Percentiles rank a stretch among this genome's conserved stretches.
Evolutionary conservation across 805 yeast genomes (phyloP).

Genomic region (Yarrowia osloensis): DNA sequence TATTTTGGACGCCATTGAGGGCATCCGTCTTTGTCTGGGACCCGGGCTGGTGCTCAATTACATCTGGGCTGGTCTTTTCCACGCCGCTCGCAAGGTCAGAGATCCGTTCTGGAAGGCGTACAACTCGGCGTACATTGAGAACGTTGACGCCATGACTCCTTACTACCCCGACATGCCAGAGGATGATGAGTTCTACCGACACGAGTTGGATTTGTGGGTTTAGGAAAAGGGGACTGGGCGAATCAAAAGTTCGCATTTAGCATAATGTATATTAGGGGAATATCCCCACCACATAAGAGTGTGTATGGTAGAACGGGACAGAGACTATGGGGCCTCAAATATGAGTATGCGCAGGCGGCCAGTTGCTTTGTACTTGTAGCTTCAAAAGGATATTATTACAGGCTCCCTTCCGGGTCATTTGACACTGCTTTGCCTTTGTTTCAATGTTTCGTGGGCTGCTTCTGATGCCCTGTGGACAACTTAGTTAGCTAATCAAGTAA

Average conservation of each 20-base stretch:
- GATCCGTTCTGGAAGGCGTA: conserved; percentile 81
- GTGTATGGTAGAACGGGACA: no score
- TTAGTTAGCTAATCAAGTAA: conserved; percentile 4
- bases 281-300: neutral
- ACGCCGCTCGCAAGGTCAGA: conserved; percentile 88
- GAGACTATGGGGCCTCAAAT: no score
- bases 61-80: conserved; percentile 85
- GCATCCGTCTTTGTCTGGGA: conserved; percentile 71
- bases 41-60: conserved; percentile 73
- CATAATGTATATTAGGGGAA: conserved; percentile 12
- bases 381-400: no score
- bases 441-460: neutral
- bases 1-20: conserved; percentile 76
- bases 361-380: no score
- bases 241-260: neutral
- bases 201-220: conserved; percentile 54
- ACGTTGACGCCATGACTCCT: conserved; percentile 76
- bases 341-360: no score
- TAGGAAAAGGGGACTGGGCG: conserved; percentile 26
- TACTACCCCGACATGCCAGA: conserved; percentile 58
- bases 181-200: conserved; percentile 44
- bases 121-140: conserved; percentile 73
- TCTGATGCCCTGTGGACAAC: neutral
- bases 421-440: neutral
- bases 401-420: no score